These are phyloP conservation scores for Penicillium coprophilum DNA, from an alignment of 495 filamentous ascomycete species.

Conservation along the genomic window DNA sequence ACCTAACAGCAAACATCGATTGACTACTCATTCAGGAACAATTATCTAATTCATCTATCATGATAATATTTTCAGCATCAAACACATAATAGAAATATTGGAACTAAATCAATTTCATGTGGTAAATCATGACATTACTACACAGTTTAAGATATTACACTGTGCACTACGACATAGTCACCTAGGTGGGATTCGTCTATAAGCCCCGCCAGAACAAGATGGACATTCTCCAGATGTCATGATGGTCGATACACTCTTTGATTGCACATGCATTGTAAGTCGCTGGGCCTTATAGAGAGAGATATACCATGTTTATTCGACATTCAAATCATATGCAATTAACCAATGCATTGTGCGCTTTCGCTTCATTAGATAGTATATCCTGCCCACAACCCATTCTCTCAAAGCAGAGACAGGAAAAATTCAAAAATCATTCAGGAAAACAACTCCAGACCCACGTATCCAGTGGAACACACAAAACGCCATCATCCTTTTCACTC, in stretches of 20 bases:
- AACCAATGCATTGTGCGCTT: constrained; percentile 12
- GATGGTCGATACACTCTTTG: not conserved
- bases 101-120: not conserved
- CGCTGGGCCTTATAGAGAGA: not conserved
- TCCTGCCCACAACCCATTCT: not conserved
- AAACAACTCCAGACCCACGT: constrained; percentile 27
- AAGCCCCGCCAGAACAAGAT: not conserved
- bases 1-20: not conserved
- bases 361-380: constrained; percentile 17
- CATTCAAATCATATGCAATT: constrained; percentile 10
- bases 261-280: not conserved
- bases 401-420: constrained; percentile 1
- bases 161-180: not conserved
- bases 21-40: not conserved
- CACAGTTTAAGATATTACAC: not conserved
- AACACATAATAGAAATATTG: not conserved
- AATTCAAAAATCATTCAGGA: constrained; percentile 19
- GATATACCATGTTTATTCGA: not conserved
- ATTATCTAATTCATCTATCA: not conserved
- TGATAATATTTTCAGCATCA: not conserved
- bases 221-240: not conserved
- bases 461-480: constrained; percentile 17
- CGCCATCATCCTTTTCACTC: constrained; percentile 30
- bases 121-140: not conserved
- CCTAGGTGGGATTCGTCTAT: not conserved